phyloP scores from a whole-genome alignment of 305 asterid species.

The Solanum aculeatissimum region DNA sequence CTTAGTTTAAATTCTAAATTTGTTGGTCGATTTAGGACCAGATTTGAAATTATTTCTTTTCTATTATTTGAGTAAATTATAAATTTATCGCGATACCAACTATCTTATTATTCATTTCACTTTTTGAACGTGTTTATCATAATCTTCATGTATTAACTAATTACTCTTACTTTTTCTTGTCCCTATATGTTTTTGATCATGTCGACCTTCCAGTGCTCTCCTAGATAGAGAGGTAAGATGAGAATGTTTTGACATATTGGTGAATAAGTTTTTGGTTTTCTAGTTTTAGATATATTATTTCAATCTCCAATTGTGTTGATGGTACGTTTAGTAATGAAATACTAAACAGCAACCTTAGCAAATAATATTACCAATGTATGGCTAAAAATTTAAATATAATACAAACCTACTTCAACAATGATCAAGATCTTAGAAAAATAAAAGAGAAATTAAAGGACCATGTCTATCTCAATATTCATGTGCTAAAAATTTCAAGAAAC shows the following conservation, averaged over 20 bases:
- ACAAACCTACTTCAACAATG: background rate
- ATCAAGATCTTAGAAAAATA: background rate
- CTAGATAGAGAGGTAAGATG: background rate
- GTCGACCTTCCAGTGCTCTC: background rate
- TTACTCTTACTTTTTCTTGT: background rate
- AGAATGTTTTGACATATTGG: background rate
- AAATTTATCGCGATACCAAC: background rate
- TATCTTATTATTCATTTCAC: background rate
- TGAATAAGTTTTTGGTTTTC: background rate
- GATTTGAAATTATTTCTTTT: background rate
- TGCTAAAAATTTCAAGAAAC: background rate
- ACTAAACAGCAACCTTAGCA: background rate
- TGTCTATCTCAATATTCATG: background rate
- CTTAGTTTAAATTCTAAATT: background rate
- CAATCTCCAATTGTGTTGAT: background rate
- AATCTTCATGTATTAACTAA: background rate
- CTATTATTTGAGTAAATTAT: background rate
- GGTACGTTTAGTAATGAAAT: background rate
- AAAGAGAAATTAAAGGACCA: background rate
- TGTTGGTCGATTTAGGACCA: background rate
- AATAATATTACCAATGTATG: background rate
- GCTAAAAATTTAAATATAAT: background rate
- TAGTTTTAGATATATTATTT: background rate
- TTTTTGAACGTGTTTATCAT: background rate
- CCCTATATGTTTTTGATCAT: background rate